Base-by-base conservation (phyloP, 208 protist species). In the Borovskyia barvae region DNA sequence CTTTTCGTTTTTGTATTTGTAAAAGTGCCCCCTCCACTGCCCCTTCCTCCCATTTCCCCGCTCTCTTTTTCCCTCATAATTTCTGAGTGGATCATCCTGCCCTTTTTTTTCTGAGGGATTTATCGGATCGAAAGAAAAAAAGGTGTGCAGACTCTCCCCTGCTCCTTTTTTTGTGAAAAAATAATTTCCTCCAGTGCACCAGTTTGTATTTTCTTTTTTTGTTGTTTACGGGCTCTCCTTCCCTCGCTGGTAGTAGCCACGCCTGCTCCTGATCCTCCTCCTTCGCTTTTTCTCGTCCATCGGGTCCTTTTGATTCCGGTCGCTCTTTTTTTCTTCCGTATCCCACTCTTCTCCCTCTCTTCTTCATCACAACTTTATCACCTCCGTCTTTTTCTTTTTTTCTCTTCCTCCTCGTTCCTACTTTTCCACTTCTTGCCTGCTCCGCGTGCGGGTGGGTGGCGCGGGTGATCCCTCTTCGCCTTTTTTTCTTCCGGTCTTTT, bases 141-240 rank as follows among this genome's bases (percentile, higher is more conserved):
- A 39, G 14, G 14, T n/a, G 11, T 14, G 11, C 11, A 15, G 35
- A 15, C 14, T 39, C 14, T 14, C 14, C 35, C 8, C 11, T 32
- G 20, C 24, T 52, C 35, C 22, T 35, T 52, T 52, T 39, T 39
- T 51, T 52, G 12, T 14, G 5, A 35, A 26, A 32, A 52, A 52
- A 29, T 36, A 26, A 52, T 19, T 52, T 52, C 35, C 24, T 26
- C 28, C 20, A 17, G 45, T 8, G 47, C 24, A 52, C 26, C 24
- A 22, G 11, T 2, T 52, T 52, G 28, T 52, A 3, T 52, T 52
- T 52, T 20, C 26, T 22, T 26, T 32, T 7, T 52, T 52, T 52
- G 11, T 52, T 39, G 14, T 39, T n/a, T n/a, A n/a, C n/a, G n/a
- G n/a, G n/a, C n/a, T n/a, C n/a, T n/a, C n/a, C n/a, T n/a, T n/a